Evolutionary conservation across 78 protist species (phyloP).

Genomic region (Dictyostelium brefeldianum): DNA sequence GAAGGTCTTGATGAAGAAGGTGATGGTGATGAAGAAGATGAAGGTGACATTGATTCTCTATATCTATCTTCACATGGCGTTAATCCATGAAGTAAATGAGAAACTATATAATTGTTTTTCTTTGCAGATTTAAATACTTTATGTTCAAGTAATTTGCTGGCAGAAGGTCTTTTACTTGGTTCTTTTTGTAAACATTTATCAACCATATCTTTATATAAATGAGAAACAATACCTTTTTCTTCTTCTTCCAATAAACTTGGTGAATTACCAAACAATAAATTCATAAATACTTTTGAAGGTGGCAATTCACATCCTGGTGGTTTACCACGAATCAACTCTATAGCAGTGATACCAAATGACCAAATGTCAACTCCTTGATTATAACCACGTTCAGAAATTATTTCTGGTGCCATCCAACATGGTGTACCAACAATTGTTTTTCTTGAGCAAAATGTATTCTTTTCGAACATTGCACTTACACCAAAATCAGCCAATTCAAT

Average conservation of each 20-base stretch:
- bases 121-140: constrained; percentile 56
- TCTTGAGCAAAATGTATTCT: background rate
- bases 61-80: constrained; percentile 55
- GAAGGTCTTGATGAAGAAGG: constrained; percentile 15
- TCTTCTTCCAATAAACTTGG: constrained; percentile 46
- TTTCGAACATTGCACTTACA: constrained; percentile 61
- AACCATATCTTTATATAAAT: constrained; percentile 51
- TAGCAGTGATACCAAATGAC: constrained; percentile 79
- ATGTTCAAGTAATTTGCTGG: constrained; percentile 48
- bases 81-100: constrained; percentile 12
- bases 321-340: constrained; percentile 57
- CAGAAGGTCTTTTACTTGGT: constrained; percentile 34
- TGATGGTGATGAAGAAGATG: background rate
- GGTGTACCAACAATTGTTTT: constrained; percentile 92
- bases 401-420: constrained; percentile 93
- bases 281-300: constrained; percentile 69
- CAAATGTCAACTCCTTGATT: constrained; percentile 63
- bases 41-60: background rate
- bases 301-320: constrained; percentile 72
- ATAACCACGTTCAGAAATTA: constrained; percentile 65
- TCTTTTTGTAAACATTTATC: constrained; percentile 68
- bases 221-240: constrained; percentile 26
- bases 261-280: constrained; percentile 37
- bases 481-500: constrained; percentile 93
- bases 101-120: constrained; percentile 21